These are phyloP conservation scores for Echria macrotheca DNA, from an alignment of 495 filamentous ascomycete species.

Conservation along the genomic window DNA sequence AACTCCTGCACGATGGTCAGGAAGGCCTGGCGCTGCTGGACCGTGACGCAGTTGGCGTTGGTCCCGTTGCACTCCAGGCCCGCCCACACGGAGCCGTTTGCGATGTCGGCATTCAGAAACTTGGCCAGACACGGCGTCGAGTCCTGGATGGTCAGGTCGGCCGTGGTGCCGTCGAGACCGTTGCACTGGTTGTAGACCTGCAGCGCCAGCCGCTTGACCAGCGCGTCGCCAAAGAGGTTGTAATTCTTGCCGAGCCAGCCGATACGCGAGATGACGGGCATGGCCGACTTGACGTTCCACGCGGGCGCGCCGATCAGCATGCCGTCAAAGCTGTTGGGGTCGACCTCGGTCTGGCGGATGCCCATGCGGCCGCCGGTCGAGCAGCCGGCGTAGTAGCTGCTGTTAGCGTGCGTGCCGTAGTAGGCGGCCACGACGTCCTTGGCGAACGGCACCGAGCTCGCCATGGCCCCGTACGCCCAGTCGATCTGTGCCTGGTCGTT, in stretches of 20 bases:
- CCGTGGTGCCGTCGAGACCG: background rate
- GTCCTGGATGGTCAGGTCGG: background rate
- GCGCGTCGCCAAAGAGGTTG: background rate
- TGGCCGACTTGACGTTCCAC: constrained; percentile 1
- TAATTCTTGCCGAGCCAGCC: background rate
- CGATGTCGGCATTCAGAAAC: background rate
- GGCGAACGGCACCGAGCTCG: background rate
- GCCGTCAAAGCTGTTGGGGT: constrained; percentile 4
- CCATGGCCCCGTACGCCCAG: background rate
- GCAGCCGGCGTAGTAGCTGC: constrained; percentile 1
- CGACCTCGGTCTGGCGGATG: constrained; percentile 1
- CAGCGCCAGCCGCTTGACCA: background rate
- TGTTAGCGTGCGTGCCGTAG: background rate
- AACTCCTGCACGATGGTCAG: background rate
- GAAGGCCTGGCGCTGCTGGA: background rate
- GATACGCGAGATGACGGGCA: constrained; percentile 2
- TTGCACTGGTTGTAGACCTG: background rate
- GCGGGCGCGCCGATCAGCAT: constrained; percentile 4
- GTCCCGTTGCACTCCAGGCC: too few species aligned
- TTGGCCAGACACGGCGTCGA: background rate
- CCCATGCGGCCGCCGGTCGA: constrained; percentile 1
- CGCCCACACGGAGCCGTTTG: background rate
- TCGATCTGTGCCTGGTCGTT: background rate
- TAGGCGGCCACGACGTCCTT: constrained; percentile 1
- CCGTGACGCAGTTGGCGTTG: background rate